Evolutionary conservation across 371 early-diverging fungal genomes (phyloP), one percentile per base, ranked within the genome.

Genomic region (Lichtheimia ornata): DNA sequence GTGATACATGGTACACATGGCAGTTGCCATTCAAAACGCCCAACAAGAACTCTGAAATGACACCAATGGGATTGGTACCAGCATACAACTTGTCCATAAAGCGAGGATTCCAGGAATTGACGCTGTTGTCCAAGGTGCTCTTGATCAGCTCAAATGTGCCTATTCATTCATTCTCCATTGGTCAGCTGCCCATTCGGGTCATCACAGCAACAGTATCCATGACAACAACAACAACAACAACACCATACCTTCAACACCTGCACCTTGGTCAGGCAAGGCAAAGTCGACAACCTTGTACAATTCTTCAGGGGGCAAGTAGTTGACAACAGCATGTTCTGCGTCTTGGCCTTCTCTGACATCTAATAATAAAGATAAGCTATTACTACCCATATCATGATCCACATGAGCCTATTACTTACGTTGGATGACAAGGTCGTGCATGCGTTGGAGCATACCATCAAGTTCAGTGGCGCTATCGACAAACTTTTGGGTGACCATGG

Each of bases 31-130:
- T 95, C 49, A 94, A 74, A 15, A 90, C 79, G 6, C 84, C 87
- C 30, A 89, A 62, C n/a, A 94, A 71, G 3, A 93, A 70, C 65
- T 95, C 95, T 5, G 87, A 63, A 22, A 93, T 71, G 24, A 94
- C 89, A 15, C 93, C 93, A 65, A 92, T 87, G 7, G 93, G 90
- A 49, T 89, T 88, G 0, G 91, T 85, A 2, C 91, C 87, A 9
- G 95, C 86, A 64, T 94, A 95, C 7, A 95, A 74, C 64, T 94
- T 95, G 71, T 93, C 94, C 80, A 94, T 77, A 63, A 94, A 95
- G 17, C 88, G 69, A 11, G 90, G 88, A 71, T 89, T 88, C 87
- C 89, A 90, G n/a, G 83, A 70, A 64, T 86, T 82, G 53, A 88
- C 85, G 64, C 84, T 88, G 64, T 81, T 78, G 30, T 72, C 52